phyloP scores from a whole-genome alignment of 257 asterid species.

The Cinchona pubescens region DNA sequence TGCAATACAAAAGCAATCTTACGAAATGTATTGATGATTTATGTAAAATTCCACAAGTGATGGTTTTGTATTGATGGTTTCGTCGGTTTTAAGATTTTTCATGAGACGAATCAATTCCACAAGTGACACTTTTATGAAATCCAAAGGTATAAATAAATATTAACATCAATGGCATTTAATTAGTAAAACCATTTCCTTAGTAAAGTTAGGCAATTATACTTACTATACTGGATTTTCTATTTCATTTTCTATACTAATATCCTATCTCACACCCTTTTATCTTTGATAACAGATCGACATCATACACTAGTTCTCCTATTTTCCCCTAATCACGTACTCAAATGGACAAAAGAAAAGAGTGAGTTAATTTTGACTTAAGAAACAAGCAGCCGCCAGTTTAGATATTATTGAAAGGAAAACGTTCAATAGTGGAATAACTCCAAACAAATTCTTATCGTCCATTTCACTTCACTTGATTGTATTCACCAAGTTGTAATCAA shows the following conservation, averaged over 20 bases:
- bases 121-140: neutral
- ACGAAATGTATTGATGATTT: neutral
- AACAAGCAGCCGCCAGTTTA: neutral
- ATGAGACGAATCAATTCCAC: neutral
- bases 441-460: neutral
- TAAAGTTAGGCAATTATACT: neutral
- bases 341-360: no score
- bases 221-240: no score
- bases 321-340: neutral
- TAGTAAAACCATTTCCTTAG: neutral
- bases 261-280: no score
- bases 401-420: neutral
- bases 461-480: neutral
- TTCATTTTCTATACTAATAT: no score
- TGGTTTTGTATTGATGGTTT: no score
- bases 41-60: no score
- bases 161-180: neutral
- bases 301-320: no score
- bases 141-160: neutral
- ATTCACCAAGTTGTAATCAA: neutral
- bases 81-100: neutral
- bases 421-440: neutral
- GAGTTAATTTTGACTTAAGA: neutral
- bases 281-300: no score
- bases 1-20: neutral